Percentiles rank a stretch among this genome's conserved stretches.
Conservation (phyloP, 2,329 filamentous ascomycete species). For the Lachnellula arida region DNA sequence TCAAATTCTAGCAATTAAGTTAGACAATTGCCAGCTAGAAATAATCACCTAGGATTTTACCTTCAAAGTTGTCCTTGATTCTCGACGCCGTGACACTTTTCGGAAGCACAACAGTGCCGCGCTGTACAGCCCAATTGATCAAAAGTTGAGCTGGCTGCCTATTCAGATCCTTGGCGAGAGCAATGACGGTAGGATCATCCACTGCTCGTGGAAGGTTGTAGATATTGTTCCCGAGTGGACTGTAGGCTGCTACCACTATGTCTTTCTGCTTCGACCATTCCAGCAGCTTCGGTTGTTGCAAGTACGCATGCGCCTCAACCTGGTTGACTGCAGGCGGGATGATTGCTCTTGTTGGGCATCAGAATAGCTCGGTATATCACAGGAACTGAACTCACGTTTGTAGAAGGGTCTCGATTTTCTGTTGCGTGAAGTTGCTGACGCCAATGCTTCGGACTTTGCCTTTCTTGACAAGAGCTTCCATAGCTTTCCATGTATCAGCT, state of each 20-base stretch:
- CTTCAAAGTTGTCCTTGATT: constrained; percentile 42
- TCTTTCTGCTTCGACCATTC: constrained; percentile 52
- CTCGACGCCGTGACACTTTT: constrained; percentile 50
- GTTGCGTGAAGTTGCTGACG: constrained; percentile 47
- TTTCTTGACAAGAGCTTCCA: constrained; percentile 36
- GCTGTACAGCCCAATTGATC: constrained; percentile 50
- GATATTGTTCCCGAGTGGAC: constrained; percentile 56
- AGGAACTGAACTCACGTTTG: constrained; percentile 30
- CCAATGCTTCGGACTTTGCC: constrained; percentile 44
- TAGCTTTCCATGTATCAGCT: constrained; percentile 36
- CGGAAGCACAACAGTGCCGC: constrained; percentile 49
- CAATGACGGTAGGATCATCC: constrained; percentile 45
- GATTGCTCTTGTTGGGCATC: constrained; percentile 40
- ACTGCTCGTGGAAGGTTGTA: constrained; percentile 40
- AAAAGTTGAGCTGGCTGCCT: constrained; percentile 50
- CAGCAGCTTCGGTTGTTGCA: constrained; percentile 56
- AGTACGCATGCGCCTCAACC: constrained; percentile 64
- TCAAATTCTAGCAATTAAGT: constrained; percentile 32
- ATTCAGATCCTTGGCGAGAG: constrained; percentile 47
- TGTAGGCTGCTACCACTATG: constrained; percentile 61
- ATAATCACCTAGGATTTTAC: constrained; percentile 17
- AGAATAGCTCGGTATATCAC: neutral
- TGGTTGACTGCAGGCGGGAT: constrained; percentile 61
- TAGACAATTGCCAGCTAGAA: too few relatives aligned
- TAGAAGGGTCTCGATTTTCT: constrained; percentile 40